phyloP scores from a whole-genome alignment of 148 eudicot genomes.

The Drosera capensis region DNA sequence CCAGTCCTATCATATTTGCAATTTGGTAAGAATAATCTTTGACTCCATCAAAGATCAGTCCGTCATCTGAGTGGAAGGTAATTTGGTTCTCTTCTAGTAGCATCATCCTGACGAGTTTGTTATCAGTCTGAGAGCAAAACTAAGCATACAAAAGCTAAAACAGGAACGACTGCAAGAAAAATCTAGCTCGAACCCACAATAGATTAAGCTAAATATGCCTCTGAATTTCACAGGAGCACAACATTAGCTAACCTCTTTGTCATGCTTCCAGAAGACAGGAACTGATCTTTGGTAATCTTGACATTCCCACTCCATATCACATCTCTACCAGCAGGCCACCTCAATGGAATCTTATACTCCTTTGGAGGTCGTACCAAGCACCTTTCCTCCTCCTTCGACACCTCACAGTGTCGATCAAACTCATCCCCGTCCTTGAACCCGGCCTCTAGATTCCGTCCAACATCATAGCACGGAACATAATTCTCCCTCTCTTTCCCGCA shows the following conservation, averaged over 20 bases:
- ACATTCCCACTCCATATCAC: constrained; percentile 91
- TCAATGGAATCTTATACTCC: constrained; percentile 61
- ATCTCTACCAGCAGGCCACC: constrained; percentile 95
- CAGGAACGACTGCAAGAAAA: constrained; percentile 1
- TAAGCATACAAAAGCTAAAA: too few relatives aligned
- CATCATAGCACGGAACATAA: constrained; percentile 69
- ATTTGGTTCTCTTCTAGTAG: constrained; percentile 90
- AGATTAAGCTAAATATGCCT: too few relatives aligned
- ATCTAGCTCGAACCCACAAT: background rate
- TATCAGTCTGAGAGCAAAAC: too few relatives aligned
- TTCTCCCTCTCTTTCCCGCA: constrained; percentile 59
- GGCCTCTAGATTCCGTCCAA: constrained; percentile 31
- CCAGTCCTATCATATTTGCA: constrained; percentile 84
- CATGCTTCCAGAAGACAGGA: constrained; percentile 85
- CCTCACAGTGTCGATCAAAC: constrained; percentile 50
- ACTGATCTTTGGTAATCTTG: constrained; percentile 83
- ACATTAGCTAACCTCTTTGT: constrained; percentile 62
- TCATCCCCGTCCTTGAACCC: constrained; percentile 34
- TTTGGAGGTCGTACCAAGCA: constrained; percentile 68
- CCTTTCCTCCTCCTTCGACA: constrained; percentile 18
- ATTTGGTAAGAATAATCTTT: constrained; percentile 95
- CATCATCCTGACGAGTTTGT: constrained; percentile 58
- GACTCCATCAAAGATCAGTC: constrained; percentile 64
- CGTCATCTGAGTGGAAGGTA: constrained; percentile 68
- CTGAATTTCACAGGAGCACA: too few relatives aligned